Evolutionary conservation across 1,284 basidiomycete genomes (phyloP), one percentile per base, ranked within the genome.

Genomic region (Phlebopus sp.): DNA sequence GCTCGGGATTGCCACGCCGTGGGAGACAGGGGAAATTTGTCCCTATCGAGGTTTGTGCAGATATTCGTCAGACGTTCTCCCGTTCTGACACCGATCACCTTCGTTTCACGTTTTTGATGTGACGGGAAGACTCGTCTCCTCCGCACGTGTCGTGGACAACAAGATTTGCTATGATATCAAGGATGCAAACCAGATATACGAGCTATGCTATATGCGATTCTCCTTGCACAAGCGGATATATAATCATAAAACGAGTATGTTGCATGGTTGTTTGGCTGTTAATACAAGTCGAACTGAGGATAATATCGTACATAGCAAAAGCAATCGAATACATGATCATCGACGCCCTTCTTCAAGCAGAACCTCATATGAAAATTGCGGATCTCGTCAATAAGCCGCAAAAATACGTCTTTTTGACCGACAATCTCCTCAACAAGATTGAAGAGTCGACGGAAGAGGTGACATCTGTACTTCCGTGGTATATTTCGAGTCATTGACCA

Each of bases 161-260:
- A 72, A 84, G 55, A 88, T 91, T 19, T 88, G 85, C 62, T 90
- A 86, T 55, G 75, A 86, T 44, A 84, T 86, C 69, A 91, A 91
- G 60, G 86, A 90, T 49, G 81, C 81, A 0, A 83, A 86, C 55
- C 78, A 81, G 42, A 73, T 91, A 1, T 86, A 84, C 54, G 82
- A 87, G 51, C 74, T 90, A 2, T 89, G 80, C 54, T 75, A 81
- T 29, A 81, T 82, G 1, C 74, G 88, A 2, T 90, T 88, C 62
- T 82, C 77, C 32, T 69, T 90, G 8, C 87, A 90, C 63, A 90
- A 90, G 63, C 75, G 74, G 7, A 77, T 90, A 10, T 90, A 91
- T 55, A 83, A 80, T 50, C 88, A 90, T 63, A 89, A 89, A 64
- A 81, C 84, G 4, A 82, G 86, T 82, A 18, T 17, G 74, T 67